Conservation (phyloP, 75 land plant species). For the Selaginella moellendorffii region DNA sequence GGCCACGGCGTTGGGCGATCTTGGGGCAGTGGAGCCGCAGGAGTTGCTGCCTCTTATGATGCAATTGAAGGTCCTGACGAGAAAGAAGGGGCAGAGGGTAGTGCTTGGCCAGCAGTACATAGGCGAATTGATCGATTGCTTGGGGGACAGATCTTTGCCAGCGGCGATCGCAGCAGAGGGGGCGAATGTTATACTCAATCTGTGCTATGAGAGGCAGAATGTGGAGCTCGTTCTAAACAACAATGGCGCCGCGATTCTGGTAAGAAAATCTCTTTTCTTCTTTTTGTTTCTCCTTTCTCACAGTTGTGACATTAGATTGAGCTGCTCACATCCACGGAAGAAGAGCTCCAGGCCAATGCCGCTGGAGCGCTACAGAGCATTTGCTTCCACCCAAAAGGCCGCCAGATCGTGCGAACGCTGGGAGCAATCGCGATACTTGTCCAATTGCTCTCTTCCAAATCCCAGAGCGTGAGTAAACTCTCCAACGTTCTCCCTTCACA, state of each 20-base stretch:
- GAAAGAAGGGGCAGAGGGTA: slow-evolving; percentile 13
- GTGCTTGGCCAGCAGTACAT: slow-evolving; percentile 9
- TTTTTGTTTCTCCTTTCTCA: background rate
- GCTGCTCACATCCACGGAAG: slow-evolving; percentile 17
- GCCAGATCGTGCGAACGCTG: slow-evolving; percentile 15
- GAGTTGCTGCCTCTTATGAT: slow-evolving; percentile 13
- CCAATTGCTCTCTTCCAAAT: slow-evolving; percentile 12
- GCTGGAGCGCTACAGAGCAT: slow-evolving; percentile 27
- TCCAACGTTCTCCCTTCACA: background rate
- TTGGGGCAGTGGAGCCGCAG: slow-evolving; percentile 5
- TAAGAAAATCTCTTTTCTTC: background rate
- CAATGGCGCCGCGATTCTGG: slow-evolving; percentile 18
- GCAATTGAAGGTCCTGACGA: slow-evolving; percentile 14
- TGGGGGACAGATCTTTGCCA: background rate
- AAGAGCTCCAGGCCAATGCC: slow-evolving; percentile 24
- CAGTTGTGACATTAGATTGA: too few relatives aligned
- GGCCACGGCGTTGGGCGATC: too few relatives aligned
- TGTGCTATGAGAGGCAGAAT: slow-evolving; percentile 24
- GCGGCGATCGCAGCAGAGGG: slow-evolving; percentile 18
- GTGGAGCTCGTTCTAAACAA: slow-evolving; percentile 13
- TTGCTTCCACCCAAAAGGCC: slow-evolving; percentile 23
- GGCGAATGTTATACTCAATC: slow-evolving; percentile 19
- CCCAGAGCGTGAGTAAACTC: slow-evolving; percentile 13
- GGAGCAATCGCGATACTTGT: slow-evolving; percentile 20
- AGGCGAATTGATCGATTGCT: background rate